These are phyloP conservation scores for Penicillium occitanis DNA, from an alignment of 2,329 filamentous ascomycete species.

Conservation along the genomic window DNA sequence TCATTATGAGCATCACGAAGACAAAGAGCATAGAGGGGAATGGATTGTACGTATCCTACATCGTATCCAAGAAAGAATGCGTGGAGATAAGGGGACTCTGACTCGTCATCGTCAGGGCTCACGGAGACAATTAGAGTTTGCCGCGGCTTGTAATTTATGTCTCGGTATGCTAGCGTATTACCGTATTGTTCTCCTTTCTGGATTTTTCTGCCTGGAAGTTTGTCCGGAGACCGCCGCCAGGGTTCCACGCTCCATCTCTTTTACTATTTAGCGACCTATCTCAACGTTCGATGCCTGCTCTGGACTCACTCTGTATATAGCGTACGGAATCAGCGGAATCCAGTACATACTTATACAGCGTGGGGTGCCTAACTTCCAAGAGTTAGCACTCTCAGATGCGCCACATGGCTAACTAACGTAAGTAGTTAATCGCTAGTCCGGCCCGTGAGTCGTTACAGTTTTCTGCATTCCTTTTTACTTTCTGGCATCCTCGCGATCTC, in stretches of 20 bases:
- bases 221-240: neutral
- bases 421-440: neutral
- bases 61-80: too few relatives aligned
- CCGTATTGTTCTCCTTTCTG: neutral
- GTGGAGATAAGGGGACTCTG: neutral
- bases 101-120: neutral
- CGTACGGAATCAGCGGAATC: neutral
- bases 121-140: neutral
- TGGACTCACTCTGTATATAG: neutral
- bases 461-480: neutral
- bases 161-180: neutral
- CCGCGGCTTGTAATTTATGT: neutral
- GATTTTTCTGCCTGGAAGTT: neutral
- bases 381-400: slow-evolving; percentile 3
- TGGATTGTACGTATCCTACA: too few relatives aligned
- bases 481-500: neutral
- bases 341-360: neutral
- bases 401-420: neutral
- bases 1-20: neutral
- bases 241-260: neutral
- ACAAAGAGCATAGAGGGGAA: too few relatives aligned
- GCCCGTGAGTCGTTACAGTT: neutral
- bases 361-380: neutral
- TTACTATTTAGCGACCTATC: neutral
- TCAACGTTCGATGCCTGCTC: neutral